phyloP scores from a whole-genome alignment of 805 yeast genomes.

The Zygosaccharomyces bisporus region DNA sequence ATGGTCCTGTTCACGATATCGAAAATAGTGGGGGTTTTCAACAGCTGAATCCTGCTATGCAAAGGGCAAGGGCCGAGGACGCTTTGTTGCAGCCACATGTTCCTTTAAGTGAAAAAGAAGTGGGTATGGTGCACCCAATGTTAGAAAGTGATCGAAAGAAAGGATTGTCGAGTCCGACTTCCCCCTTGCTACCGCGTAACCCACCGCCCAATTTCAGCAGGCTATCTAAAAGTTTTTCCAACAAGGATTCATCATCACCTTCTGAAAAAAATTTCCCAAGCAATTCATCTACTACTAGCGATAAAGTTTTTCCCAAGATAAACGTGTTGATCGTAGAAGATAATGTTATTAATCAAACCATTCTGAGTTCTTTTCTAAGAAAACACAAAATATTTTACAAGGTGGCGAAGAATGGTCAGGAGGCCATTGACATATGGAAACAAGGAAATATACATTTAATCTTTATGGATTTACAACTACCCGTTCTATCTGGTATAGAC shows the following conservation, averaged over 20 bases:
- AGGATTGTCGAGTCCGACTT: slow-evolving; percentile 10
- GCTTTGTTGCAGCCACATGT: slow-evolving; percentile 9
- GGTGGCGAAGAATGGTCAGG: slow-evolving; percentile 89
- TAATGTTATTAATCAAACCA: slow-evolving; percentile 88
- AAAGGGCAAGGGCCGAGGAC: slow-evolving; percentile 6
- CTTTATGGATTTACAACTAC: slow-evolving; percentile 95
- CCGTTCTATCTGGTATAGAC: slow-evolving; percentile 92
- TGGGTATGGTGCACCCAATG: slow-evolving; percentile 25
- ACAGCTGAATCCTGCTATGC: background rate
- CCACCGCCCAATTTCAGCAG: slow-evolving; percentile 6
- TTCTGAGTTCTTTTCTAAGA: slow-evolving; percentile 81
- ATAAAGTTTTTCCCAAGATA: slow-evolving; percentile 78
- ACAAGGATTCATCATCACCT: background rate
- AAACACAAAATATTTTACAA: slow-evolving; percentile 80
- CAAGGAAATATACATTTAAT: slow-evolving; percentile 92
- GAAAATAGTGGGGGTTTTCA: background rate
- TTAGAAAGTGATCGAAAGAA: slow-evolving; percentile 17
- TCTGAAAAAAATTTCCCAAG: slow-evolving; percentile 3
- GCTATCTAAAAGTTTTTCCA: background rate
- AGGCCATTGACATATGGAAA: slow-evolving; percentile 92
- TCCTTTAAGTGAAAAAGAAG: slow-evolving; percentile 28
- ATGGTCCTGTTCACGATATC: background rate
- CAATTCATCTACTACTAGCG: slow-evolving; percentile 29
- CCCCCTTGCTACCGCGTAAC: slow-evolving; percentile 10
- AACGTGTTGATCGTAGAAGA: slow-evolving; percentile 94